Base-by-base conservation (phyloP, 2,329 filamentous ascomycete genomes). In the Pestalotiopsis sp. region DNA sequence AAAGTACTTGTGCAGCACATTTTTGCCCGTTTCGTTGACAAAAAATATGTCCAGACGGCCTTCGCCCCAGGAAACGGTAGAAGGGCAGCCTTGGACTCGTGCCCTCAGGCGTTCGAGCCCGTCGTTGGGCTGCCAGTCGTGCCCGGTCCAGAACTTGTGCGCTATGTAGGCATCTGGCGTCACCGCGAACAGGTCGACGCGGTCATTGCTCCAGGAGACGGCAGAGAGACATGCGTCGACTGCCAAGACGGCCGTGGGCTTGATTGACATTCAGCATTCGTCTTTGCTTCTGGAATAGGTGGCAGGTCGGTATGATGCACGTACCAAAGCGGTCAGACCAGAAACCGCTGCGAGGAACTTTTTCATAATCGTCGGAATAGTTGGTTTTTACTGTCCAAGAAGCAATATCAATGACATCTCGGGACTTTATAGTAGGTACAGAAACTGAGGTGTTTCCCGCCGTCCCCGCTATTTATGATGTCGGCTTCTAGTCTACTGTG, bases 1-100 rank as follows among this genome's bases (percentile, higher is more conserved):
- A 25, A 69, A 70, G 57, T 72, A 74, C 68, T 74, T 74, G 69
- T 74, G 72, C n/a, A 69, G n/a, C 23, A 74, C 72, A 9, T 61
- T 52, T 14, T 38, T 49, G 6, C 66, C 56, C 3, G 69, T 68
- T 9, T 20, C 12, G n/a, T 70, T 68, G 41, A 69, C 36, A 66
- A 70, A 74, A 4, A 73, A 62, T 11, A 73, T 45, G 31, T 74
- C 69, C 1, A 73, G 68, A 31, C 72, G 72, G 13, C 68, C 70
- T 7, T 70, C 61, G 25, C 57, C 72, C 72, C 72, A 74, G 6
- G 72, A 72, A 1, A 67, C 67, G 4, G 69, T 69, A 1, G 72
- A 67, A 7, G 72, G 72, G 27, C 72, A 73, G 7, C 67, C 64
- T 13, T 36, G 23, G 5, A 62, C 58, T 7, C 67, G 23, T 6